Evolutionary conservation across 139 green algal species (phyloP).

Genomic region (Chlorella sp.): DNA sequence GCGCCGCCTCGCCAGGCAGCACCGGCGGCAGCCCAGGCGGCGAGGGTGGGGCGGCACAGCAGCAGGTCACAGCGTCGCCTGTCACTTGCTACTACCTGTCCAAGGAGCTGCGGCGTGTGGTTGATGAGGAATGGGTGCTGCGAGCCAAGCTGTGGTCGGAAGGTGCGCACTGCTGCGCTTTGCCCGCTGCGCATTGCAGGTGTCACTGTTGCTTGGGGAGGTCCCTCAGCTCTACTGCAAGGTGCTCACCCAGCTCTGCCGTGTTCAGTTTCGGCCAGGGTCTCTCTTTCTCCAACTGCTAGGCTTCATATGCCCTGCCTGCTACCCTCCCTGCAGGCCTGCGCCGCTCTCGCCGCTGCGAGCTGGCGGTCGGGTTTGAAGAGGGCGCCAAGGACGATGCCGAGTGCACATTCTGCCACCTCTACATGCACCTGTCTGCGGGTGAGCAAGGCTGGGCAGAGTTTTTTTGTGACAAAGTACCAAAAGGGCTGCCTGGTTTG

Average conservation of each 20-base stretch:
- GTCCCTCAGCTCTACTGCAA: no score
- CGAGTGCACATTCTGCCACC: constrained; percentile 64
- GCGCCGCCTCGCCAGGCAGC: not conserved
- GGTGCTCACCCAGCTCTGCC: no score
- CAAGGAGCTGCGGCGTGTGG: constrained; percentile 66
- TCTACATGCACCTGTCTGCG: constrained; percentile 43
- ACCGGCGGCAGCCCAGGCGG: not conserved
- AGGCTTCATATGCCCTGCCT: no score
- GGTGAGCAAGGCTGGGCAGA: not conserved
- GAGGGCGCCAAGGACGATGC: constrained; percentile 43
- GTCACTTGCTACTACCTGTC: constrained; percentile 51
- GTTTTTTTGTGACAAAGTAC: no score
- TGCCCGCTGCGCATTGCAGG: no score
- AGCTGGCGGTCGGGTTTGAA: constrained; percentile 33
- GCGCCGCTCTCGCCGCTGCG: constrained; percentile 11
- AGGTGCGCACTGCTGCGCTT: constrained; percentile 15
- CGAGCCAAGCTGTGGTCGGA: constrained; percentile 67
- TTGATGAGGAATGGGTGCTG: constrained; percentile 64
- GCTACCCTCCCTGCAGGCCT: constrained; percentile 39
- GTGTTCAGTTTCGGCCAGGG: no score
- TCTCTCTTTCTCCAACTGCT: no score
- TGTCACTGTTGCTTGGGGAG: no score
- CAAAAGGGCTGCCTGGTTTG: no score
- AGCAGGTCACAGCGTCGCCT: not conserved
- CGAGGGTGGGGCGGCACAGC: no score